Percentiles rank a stretch among this genome's conserved stretches.
Evolutionary conservation across 2,329 filamentous ascomycete genomes (phyloP).

Genomic region (Dactylellina drechsleri): DNA sequence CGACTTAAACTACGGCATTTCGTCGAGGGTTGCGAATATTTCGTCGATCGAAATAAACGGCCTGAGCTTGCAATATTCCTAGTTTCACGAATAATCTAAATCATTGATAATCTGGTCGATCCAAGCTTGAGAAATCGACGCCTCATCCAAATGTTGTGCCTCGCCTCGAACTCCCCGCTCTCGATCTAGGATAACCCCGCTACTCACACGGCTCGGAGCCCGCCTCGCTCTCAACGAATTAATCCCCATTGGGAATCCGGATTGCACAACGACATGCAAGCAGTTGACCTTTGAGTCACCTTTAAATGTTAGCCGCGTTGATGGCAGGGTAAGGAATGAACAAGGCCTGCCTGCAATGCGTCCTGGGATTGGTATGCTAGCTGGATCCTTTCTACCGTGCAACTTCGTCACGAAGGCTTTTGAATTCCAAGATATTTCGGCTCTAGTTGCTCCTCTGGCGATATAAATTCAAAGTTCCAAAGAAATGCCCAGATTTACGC

Average conservation of each 20-base stretch:
- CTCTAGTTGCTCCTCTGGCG: too few relatives aligned
- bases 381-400: not conserved
- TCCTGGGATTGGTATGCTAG: not conserved
- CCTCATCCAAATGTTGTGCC: not conserved
- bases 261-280: not conserved
- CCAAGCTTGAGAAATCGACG: not conserved
- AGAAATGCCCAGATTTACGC: too few relatives aligned
- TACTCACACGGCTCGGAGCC: too few relatives aligned
- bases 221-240: too few relatives aligned
- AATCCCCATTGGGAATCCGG: not conserved
- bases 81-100: too few relatives aligned
- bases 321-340: too few relatives aligned
- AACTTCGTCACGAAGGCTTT: not conserved
- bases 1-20: too few relatives aligned
- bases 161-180: constrained; percentile 7
- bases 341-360: not conserved
- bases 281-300: not conserved
- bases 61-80: too few relatives aligned
- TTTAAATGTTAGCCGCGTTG: not conserved
- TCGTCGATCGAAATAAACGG: too few relatives aligned
- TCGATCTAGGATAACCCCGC: constrained; percentile 5
- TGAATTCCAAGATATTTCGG: not conserved
- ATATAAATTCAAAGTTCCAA: too few relatives aligned
- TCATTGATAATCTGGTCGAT: too few relatives aligned
- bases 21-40: too few relatives aligned